Evolutionary conservation across 148 eudicot species (phyloP), one percentile per base, ranked within the genome.

Genomic region (Fagopyrum tataricum): DNA sequence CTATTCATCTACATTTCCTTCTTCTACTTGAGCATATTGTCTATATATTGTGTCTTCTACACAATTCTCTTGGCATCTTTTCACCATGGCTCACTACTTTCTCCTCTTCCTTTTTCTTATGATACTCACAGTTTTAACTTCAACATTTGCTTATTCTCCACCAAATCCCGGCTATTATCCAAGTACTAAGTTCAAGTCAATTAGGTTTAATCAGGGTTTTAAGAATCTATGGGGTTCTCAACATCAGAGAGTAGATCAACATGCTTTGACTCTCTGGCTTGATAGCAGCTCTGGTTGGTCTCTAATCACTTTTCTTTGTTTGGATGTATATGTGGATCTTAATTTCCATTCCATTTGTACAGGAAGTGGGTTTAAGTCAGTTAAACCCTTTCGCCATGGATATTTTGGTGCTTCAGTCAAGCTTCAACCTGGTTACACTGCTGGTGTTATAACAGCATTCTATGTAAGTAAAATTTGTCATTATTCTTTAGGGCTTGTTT

Each of bases 291-390:
- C 98, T 78, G 98, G 98, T 90, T 74, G 44, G 52, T 70, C 52
- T 44, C 52, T 42, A 18, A 70, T 42, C 5, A 70, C 48, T 43
- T 4, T 64, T 37, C 43, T 64, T 15, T 10, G 37, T 31, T 31
- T 31, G 37, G 1, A 31, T 31, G 37, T 31, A 31, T 31, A 31
- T 31, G 37, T 1, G 37, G 37, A 31, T 31, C 2, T 31, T 31
- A 31, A 31, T 1, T 31, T 31, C n/a, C n/a, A n/a, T 31, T 31
- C 1, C 37, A 31, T 31, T 15, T 23, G 40, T 0, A 64, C 76
- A 94, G 98, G 98, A 70, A 94, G 98, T 66, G 98, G 98, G 39
- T 94, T 94, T 86, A 94, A 94, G 84, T 94, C 98, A 14, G 88
- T 83, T 2, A 79, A 79, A 11, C 93, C 97, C 2, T 94, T 85